These are phyloP conservation scores for Artomyces pyxidatus DNA, from an alignment of 768 basidiomycete species.

Conservation along the genomic window DNA sequence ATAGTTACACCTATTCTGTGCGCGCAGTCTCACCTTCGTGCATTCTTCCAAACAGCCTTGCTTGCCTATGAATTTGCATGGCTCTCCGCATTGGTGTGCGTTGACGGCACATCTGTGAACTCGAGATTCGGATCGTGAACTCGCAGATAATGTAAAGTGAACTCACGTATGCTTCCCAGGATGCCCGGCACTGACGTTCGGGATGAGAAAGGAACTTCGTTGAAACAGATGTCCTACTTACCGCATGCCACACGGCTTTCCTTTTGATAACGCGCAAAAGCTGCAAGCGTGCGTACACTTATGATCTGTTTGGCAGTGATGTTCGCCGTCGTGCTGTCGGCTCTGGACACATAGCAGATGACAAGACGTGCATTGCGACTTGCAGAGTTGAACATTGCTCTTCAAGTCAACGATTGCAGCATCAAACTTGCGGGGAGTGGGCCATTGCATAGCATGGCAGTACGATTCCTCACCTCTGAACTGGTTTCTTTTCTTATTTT, in stretches of 20 bases:
- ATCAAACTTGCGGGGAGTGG: constrained; percentile 24
- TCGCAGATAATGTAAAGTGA: background rate
- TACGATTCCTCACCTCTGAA: background rate
- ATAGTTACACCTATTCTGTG: background rate
- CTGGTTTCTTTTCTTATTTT: background rate
- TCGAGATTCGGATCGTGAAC: background rate
- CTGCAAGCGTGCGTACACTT: constrained; percentile 36
- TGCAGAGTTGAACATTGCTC: constrained; percentile 41
- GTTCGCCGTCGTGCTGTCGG: constrained; percentile 36
- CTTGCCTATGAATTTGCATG: constrained; percentile 37
- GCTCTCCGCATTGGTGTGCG: constrained; percentile 45
- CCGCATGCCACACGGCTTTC: constrained; percentile 37
- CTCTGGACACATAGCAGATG: constrained; percentile 40
- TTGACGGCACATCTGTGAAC: constrained; percentile 42
- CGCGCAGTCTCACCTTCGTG: constrained; percentile 47
- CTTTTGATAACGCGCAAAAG: constrained; percentile 27
- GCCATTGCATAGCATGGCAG: background rate
- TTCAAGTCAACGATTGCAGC: constrained; percentile 36
- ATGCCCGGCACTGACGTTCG: constrained; percentile 45
- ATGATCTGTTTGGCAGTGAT: constrained; percentile 46
- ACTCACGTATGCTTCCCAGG: constrained; percentile 45
- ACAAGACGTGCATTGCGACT: constrained; percentile 38
- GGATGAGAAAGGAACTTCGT: background rate
- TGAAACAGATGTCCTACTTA: constrained; percentile 23
- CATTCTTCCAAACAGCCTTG: constrained; percentile 46